Evolutionary conservation across 352 stramenopile species (phyloP), one percentile per base, ranked within the genome.

Genomic region (Pythium volutum): DNA sequence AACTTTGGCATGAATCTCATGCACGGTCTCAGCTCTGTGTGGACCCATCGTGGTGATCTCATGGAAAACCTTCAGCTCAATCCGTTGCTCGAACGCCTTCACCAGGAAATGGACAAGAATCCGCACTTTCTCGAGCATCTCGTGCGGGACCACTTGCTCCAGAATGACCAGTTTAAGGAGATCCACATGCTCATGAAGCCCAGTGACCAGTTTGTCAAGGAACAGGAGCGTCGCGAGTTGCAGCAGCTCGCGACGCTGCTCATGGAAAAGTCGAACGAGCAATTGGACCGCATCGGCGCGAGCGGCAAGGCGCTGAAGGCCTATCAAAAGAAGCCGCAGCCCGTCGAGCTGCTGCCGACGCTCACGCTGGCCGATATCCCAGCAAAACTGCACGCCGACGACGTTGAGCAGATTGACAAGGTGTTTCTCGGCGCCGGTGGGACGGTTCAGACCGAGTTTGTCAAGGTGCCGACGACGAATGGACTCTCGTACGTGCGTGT

Each of bases 1-100:
- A 90, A 92, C 55, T 94, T 94, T 74, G 85, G 85, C 0, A 66
- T 94, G 57, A 82, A 84, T 20, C 60, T 93, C 18, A 82, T 94
- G 79, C 83, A 90, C 51, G 80, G 75, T 2, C 66, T 81, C 11
- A 88, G 78, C 60, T 88, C 77, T 11, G 73, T 83, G 25, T 94
- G 85, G 85, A 72, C 75, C 4, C 83, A 94, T 61, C 66, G 71
- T 18, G 83, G 85, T 10, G 81, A 93, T 45, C 22, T 89, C 4
- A 68, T 91, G 25, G 63, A 77, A 31, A 87, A 84, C 59, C 60
- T 94, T 2, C 70, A 87, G 57, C 62, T 94, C 38, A 90, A 94
- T 53, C 78, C 80, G 25, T 59, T 91, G 26, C 58, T 92, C 2
- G 61, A 77, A n/a, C 68, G 71, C 27, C 55, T 94, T 14, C 62